Percentiles rank a stretch among this genome's conserved stretches.
These are phyloP conservation scores for Lentinula guzmanii DNA, from an alignment of 768 basidiomycete genomes.

Conservation along the genomic window DNA sequence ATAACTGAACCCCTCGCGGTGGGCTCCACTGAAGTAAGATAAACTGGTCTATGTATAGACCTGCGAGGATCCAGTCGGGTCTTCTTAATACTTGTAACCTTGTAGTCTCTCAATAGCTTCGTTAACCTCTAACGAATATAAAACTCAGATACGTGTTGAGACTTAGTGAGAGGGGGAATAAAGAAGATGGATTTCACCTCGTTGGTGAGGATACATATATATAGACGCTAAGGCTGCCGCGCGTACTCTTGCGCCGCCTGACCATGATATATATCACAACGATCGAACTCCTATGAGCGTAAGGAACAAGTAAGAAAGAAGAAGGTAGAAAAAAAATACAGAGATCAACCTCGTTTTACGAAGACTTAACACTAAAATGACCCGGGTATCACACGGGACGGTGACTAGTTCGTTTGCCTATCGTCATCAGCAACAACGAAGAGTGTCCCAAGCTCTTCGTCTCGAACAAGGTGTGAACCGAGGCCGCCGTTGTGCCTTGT, in stretches of 20 bases:
- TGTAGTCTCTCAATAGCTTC: background rate
- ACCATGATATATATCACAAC: background rate
- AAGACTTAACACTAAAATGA: no score
- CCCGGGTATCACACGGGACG: no score
- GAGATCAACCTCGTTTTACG: no score
- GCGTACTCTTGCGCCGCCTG: no score
- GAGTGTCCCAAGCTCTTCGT: no score
- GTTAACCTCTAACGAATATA: no score
- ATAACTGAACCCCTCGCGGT: conserved; percentile 4
- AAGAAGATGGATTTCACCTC: background rate
- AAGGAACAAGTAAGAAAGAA: background rate
- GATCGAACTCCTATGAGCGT: background rate
- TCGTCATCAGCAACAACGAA: no score
- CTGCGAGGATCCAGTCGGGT: background rate
- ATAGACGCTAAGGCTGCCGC: background rate
- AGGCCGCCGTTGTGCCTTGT: no score
- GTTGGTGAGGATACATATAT: background rate
- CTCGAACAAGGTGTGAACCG: no score
- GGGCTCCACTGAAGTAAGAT: background rate
- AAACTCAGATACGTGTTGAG: background rate
- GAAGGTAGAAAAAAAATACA: no score
- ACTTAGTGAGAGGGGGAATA: no score
- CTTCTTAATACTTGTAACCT: background rate
- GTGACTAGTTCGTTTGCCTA: no score
- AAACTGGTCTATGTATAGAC: background rate